Base-by-base conservation (phyloP, 306 rosid species). In the Ammopiptanthus mongolicus region DNA sequence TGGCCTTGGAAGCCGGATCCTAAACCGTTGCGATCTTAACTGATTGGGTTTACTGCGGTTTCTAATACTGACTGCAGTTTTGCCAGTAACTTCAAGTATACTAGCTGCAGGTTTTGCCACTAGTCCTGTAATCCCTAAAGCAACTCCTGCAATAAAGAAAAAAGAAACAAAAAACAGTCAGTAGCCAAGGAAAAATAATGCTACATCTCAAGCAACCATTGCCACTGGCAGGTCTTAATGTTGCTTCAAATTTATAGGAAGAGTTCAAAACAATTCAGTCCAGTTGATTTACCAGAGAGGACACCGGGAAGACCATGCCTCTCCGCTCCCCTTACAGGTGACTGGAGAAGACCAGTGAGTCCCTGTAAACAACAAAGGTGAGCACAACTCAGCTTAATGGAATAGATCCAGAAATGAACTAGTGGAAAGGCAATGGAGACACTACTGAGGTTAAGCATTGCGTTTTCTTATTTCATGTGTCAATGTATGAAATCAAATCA, bases 291-390 rank as follows among this genome's bases (percentile, higher is more conserved):
- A 91, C 96, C 97, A 12, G 97, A 95, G 39, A 95, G 79, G 73
- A 95, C 97, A 74, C 98, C 98, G 41, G 97, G 97, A 74, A 91
- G 97, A 77, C 98, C 98, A 86, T 95, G 98, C 75, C 85, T 95
- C 88, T 95, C 98, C 73, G 97, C 98, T 81, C 93, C 98, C 79
- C 84, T 85, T 68, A 95, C 78, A 28, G 97, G 97, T 71, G 90
- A 95, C 79, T 95, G 97, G 81, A 95, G 98, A 81, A 95, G 98
- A 75, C 96, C 97, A 9, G 98, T 94, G 76, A 94, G 93, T 75
- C 96, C 97, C 98, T 93, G 83, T 75, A 81, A 85, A 71, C 37
- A 73, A 84, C 63, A 71, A 46, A 66, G 61, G 51, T 12, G 50
- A 64, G 66, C 42, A 52, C 63, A 79, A 71, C 48, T 34, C 15